These are phyloP conservation scores for Aspergillus brunneoviolaceus DNA, from an alignment of 2,329 filamentous ascomycete species.

Conservation along the genomic window DNA sequence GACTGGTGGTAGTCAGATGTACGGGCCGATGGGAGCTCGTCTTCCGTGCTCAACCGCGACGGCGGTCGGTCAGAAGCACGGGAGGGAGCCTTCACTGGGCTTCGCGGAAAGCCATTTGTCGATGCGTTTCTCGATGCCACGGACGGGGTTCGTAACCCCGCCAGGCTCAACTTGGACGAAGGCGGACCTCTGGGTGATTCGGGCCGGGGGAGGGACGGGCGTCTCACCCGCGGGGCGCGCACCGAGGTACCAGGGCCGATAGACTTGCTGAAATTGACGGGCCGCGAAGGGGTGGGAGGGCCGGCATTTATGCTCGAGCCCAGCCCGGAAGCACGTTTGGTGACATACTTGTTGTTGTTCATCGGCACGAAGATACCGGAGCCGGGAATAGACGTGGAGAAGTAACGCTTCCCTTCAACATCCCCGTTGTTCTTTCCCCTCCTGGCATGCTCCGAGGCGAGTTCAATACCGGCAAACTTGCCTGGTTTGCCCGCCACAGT, in stretches of 20 bases:
- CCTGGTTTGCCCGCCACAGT: conserved; percentile 85
- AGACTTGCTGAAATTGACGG: conserved; percentile 84
- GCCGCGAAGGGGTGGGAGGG: conserved; percentile 66
- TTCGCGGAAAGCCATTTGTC: conserved; percentile 48
- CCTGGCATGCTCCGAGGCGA: conserved; percentile 74
- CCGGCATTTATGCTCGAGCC: conserved; percentile 48
- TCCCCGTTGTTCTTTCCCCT: conserved; percentile 95
- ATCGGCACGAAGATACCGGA: conserved; percentile 92
- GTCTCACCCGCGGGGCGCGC: conserved; percentile 63
- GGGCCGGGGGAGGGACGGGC: conserved; percentile 79
- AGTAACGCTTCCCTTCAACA: conserved; percentile 84
- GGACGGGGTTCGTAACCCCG: conserved; percentile 60
- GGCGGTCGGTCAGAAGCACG: conserved; percentile 40
- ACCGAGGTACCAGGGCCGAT: conserved; percentile 71
- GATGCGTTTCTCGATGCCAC: conserved; percentile 28
- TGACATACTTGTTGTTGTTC: conserved; percentile 65
- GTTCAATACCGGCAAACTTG: conserved; percentile 86
- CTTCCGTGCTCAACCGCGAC: conserved; percentile 41
- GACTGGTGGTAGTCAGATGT: conserved; percentile 32
- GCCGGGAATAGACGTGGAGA: conserved; percentile 72
- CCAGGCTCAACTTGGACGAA: conserved; percentile 54
- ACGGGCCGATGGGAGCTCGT: conserved; percentile 34
- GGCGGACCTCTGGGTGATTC: conserved; percentile 73
- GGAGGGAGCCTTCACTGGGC: conserved; percentile 40
- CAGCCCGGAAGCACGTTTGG: conserved; percentile 57